phyloP scores from a whole-genome alignment of 2,329 filamentous ascomycete species.

The Paraphaeosphaeria sporulosa region DNA sequence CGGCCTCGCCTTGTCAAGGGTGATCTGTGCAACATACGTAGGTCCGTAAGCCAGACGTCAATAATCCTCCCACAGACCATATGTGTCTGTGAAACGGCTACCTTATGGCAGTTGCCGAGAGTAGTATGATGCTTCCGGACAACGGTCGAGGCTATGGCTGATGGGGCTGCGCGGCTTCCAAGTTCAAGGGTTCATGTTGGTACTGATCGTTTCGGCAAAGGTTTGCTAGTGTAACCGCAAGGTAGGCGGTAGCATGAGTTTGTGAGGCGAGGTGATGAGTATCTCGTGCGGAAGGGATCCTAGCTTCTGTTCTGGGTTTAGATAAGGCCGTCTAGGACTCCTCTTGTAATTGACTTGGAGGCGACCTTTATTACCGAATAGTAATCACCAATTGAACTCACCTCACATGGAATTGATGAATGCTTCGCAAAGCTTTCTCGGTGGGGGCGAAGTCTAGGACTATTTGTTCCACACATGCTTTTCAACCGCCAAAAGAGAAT shows the following conservation, averaged over 20 bases:
- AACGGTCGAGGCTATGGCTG: neutral
- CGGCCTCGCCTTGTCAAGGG: neutral
- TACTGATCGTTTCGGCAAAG: neutral
- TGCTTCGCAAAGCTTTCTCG: neutral
- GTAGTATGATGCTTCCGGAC: neutral
- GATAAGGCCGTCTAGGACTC: constrained; percentile 2
- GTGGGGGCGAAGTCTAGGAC: neutral
- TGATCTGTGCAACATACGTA: neutral
- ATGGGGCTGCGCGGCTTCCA: neutral
- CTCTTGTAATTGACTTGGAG: neutral
- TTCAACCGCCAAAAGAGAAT: neutral
- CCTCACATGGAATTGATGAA: neutral
- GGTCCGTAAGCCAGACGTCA: neutral
- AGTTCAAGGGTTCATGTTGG: neutral
- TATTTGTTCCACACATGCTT: neutral
- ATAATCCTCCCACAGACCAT: neutral
- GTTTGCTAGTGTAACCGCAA: neutral
- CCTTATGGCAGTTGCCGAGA: neutral
- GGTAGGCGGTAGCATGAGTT: neutral
- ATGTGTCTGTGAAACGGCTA: neutral
- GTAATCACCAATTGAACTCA: neutral
- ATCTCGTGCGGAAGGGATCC: constrained; percentile 1
- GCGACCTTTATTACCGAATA: neutral
- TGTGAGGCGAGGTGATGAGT: neutral
- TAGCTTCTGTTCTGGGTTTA: constrained; percentile 6